Evolutionary conservation across 441 rosid species (phyloP), one percentile per base, ranked within the genome.

Genomic region (Gossypium armourianum): DNA sequence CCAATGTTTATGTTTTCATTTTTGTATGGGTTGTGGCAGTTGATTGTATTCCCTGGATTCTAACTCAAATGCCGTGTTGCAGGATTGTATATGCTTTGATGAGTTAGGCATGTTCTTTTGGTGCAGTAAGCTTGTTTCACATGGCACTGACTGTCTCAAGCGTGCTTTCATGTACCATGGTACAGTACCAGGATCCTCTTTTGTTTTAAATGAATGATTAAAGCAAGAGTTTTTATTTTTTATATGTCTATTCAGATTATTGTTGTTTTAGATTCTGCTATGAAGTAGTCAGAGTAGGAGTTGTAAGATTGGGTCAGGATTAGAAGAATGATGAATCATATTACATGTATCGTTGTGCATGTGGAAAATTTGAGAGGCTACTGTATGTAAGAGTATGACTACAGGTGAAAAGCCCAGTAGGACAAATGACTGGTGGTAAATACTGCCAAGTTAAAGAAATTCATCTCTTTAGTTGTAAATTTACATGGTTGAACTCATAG

Each of bases 101-200:
- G 62, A 23, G 65, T 43, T 28, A 59, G 81, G 80, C 40, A 81
- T 71, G 83, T 70, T 24, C 66, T 15, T 28, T 45, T 74, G 73
- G 6, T 66, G 43, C 64, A 12, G 15, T 62, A 24, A 75, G 57
- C 50, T 74, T 49, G 66, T 70, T 74, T 65, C 82, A n/a, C 70
- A 84, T 78, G 87, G 78, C 77, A 16, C 26, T 47, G 53, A 15
- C 52, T 10, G 67, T 78, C 59, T 79, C 77, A n/a, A 50, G 64
- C 21, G 43, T 49, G 60, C 82, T 68, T 29, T 67, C 79, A 29
- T 74, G 66, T 68, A 72, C 76, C 73, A 29, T 62, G 75, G 82
- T 79, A 24, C 3, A 4, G 61, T 53, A 12, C 49, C 45, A 0
- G 4, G 50, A 12, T 53, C 12, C 13, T 49, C 58, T 26, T 57